A percentile compares a stretch with the other conserved stretches of the same genome.
Conservation (phyloP, 1,284 basidiomycete genomes). For the Rhodotorula sp. region DNA sequence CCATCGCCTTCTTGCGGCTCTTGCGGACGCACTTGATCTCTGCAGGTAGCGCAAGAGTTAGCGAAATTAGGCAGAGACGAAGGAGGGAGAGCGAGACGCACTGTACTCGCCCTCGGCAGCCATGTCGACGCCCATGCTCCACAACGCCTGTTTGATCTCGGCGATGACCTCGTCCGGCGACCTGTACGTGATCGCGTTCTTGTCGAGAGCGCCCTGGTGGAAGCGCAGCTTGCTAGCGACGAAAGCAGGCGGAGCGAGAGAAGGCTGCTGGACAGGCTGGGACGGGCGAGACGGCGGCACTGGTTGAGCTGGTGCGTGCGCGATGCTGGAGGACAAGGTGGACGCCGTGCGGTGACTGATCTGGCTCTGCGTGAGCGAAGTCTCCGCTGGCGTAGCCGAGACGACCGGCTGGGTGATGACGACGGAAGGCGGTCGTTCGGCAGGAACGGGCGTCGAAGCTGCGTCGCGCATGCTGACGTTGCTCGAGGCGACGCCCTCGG, state of each 20-base stretch:
- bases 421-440: not conserved
- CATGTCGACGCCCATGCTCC: slow-evolving; percentile 87
- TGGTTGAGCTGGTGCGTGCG: slow-evolving; percentile 6
- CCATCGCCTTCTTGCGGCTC: slow-evolving; percentile 44
- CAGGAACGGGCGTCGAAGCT: not conserved
- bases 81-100: slow-evolving; percentile 30
- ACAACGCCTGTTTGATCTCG: slow-evolving; percentile 74
- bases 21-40: slow-evolving; percentile 44
- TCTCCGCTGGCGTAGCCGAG: not conserved
- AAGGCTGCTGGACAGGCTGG: not conserved
- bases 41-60: not conserved
- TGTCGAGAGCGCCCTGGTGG: slow-evolving; percentile 91
- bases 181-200: slow-evolving; percentile 81
- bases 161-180: slow-evolving; percentile 82
- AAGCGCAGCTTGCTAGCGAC: slow-evolving; percentile 63
- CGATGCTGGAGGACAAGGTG: slow-evolving; percentile 4
- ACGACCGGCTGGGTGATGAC: slow-evolving; percentile 1
- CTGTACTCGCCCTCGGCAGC: slow-evolving; percentile 84
- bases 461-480: slow-evolving; percentile 25
- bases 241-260: slow-evolving; percentile 1
- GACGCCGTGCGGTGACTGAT: slow-evolving; percentile 22
- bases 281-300: slow-evolving; percentile 8
- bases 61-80: not conserved
- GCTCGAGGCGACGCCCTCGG: slow-evolving; percentile 4
- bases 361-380: slow-evolving; percentile 47